A percentile compares a stretch with the other conserved stretches of the same genome.
These are phyloP conservation scores for Lachancea cidri DNA, from an alignment of 805 yeast genomes.

Conservation along the genomic window DNA sequence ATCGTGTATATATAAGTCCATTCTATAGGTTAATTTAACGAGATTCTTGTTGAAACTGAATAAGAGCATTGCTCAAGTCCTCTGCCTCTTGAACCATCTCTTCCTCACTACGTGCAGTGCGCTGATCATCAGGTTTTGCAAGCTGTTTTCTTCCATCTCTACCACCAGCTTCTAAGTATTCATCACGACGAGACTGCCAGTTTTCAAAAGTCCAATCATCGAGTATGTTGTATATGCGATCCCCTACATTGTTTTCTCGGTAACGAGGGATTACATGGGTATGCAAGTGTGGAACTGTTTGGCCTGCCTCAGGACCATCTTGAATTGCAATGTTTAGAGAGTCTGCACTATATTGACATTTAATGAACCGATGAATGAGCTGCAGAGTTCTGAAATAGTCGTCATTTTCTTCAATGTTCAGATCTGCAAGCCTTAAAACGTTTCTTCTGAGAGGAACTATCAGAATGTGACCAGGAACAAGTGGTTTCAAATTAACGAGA, in stretches of 20 bases:
- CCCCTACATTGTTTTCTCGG: slow-evolving; percentile 54
- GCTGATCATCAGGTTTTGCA: slow-evolving; percentile 44
- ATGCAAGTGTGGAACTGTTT: slow-evolving; percentile 91
- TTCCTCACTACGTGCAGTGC: slow-evolving; percentile 53
- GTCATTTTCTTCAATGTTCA: slow-evolving; percentile 61
- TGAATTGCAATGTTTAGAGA: slow-evolving; percentile 87
- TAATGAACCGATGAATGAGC: slow-evolving; percentile 61
- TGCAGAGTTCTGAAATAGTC: slow-evolving; percentile 81
- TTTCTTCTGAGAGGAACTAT: slow-evolving; percentile 75
- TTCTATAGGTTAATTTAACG: neutral
- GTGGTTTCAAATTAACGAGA: slow-evolving; percentile 84
- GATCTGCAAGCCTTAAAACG: slow-evolving; percentile 57
- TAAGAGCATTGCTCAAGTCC: slow-evolving; percentile 42
- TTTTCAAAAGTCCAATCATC: slow-evolving; percentile 52
- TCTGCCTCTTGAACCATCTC: slow-evolving; percentile 71
- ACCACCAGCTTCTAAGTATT: slow-evolving; percentile 21
- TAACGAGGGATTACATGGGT: slow-evolving; percentile 90
- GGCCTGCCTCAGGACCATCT: slow-evolving; percentile 96
- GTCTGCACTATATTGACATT: slow-evolving; percentile 66
- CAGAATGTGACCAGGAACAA: slow-evolving; percentile 90
- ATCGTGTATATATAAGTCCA: slow-evolving; percentile 1
- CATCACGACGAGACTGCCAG: slow-evolving; percentile 30
- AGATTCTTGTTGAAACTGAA: slow-evolving; percentile 9
- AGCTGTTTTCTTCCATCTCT: slow-evolving; percentile 22
- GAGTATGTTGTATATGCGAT: slow-evolving; percentile 63